Percentiles rank a stretch among this genome's conserved stretches.
Conservation (phyloP, 1,284 basidiomycete genomes). For the Cryptococcus sp. region DNA sequence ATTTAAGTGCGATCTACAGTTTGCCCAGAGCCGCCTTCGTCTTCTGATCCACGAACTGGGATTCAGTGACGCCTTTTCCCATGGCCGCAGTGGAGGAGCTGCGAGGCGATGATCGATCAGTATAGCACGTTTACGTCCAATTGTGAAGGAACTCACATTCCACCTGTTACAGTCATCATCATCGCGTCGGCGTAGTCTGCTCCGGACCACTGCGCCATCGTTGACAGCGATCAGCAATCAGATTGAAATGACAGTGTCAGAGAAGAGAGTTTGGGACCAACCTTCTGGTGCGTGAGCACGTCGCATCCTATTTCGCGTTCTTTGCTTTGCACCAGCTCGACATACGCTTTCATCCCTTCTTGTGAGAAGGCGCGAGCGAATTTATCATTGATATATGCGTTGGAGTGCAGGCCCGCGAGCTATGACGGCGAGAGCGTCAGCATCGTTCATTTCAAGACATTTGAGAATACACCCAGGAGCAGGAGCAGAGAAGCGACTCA, state of each 20-base stretch:
- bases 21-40: conserved; percentile 30
- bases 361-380: conserved; percentile 85
- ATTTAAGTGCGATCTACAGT: conserved; percentile 8
- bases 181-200: conserved; percentile 90
- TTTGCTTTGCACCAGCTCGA: conserved; percentile 64
- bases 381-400: conserved; percentile 92
- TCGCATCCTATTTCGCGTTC: conserved; percentile 91
- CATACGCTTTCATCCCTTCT: conserved; percentile 70
- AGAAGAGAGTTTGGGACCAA: conserved; percentile 53
- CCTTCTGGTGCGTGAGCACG: conserved; percentile 66
- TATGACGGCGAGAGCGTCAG: conserved; percentile 45
- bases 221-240: conserved; percentile 17
- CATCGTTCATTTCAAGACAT: background rate
- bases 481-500: conserved; percentile 54
- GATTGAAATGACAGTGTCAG: background rate
- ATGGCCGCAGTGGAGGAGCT: conserved; percentile 89
- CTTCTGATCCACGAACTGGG: conserved; percentile 65
- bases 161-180: conserved; percentile 92
- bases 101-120: background rate
- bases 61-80: conserved; percentile 90
- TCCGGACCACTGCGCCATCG: conserved; percentile 76
- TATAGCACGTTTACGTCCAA: background rate
- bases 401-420: conserved; percentile 95
- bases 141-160: conserved; percentile 57
- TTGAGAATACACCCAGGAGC: too few species aligned